These are phyloP conservation scores for Myxozyma vanderwaltii DNA, from an alignment of 805 yeast genomes.

Conservation along the genomic window DNA sequence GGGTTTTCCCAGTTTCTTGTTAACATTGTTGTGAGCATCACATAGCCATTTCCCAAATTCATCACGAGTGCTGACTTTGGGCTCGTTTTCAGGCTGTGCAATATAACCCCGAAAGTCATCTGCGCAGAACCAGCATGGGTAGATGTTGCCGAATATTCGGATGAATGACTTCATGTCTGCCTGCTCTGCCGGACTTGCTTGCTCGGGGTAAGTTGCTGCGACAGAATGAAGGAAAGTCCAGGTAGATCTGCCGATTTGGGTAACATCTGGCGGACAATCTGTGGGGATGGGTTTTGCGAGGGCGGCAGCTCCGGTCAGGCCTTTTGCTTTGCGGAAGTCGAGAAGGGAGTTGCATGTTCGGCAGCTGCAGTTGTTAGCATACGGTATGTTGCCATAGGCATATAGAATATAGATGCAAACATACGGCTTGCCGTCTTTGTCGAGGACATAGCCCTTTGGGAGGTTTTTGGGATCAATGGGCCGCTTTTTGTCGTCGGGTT, in stretches of 20 bases:
- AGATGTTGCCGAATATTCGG: constrained; percentile 69
- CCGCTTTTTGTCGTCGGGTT: constrained; percentile 13
- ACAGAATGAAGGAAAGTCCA: constrained; percentile 92
- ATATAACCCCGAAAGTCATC: constrained; percentile 74
- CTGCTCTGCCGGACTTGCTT: constrained; percentile 64
- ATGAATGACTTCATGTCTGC: constrained; percentile 71
- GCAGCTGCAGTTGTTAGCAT: constrained; percentile 52
- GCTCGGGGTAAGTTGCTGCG: constrained; percentile 84
- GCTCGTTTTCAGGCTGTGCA: constrained; percentile 48
- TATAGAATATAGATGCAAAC: constrained; percentile 41
- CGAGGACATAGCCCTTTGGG: constrained; percentile 52
- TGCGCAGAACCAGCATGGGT: constrained; percentile 95
- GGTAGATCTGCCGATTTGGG: constrained; percentile 74
- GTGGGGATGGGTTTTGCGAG: constrained; percentile 36
- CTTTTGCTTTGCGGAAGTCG: constrained; percentile 72
- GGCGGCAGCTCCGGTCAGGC: constrained; percentile 37
- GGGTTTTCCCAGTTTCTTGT: constrained; percentile 80
- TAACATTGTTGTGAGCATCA: constrained; percentile 94
- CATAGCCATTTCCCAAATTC: constrained; percentile 89
- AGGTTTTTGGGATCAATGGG: constrained; percentile 12
- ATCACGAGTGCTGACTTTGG: constrained; percentile 56
- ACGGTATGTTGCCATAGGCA: too few relatives aligned
- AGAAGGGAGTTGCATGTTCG: constrained; percentile 82
- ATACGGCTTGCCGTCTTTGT: constrained; percentile 91
- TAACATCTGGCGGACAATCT: constrained; percentile 86